phyloP scores from a whole-genome alignment of 495 filamentous ascomycete genomes.

The Tuber magnatum region DNA sequence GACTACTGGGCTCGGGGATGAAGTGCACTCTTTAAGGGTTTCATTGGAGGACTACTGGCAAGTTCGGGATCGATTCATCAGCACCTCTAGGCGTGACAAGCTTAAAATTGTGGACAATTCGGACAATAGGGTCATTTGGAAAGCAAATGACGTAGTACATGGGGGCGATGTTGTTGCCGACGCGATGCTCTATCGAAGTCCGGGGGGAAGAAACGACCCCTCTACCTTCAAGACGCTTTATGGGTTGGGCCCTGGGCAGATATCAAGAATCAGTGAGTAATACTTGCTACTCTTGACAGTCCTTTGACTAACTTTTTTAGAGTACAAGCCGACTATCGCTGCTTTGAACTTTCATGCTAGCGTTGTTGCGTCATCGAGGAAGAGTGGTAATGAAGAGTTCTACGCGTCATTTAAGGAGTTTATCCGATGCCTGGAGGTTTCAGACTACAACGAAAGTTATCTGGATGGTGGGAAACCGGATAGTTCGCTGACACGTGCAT shows the following conservation, averaged over 20 bases:
- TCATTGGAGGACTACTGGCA: constrained; percentile 2
- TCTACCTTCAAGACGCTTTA: constrained; percentile 5
- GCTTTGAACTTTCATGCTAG: constrained; percentile 3
- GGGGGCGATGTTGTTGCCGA: constrained; percentile 4
- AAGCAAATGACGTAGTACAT: not conserved
- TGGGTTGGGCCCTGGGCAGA: constrained; percentile 4
- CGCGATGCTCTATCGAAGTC: constrained; percentile 1
- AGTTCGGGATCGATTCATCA: constrained; percentile 6
- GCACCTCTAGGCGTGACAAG: constrained; percentile 15
- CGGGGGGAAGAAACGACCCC: constrained; percentile 3
- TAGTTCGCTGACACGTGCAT: not conserved
- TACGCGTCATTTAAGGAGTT: not conserved
- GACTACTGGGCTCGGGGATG: constrained; percentile 11
- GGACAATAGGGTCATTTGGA: constrained; percentile 2
- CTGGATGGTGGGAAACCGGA: not conserved
- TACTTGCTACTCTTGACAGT: not conserved
- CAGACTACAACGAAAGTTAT: constrained; percentile 9
- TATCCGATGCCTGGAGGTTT: not conserved
- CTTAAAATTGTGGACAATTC: not conserved
- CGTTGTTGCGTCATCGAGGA: not conserved
- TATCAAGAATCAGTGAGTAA: constrained; percentile 15
- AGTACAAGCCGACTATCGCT: constrained; percentile 1
- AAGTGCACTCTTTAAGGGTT: constrained; percentile 15
- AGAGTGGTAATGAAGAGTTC: not conserved
- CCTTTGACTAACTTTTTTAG: constrained; percentile 3